Conservation (phyloP, 345 rosid genomes). For the Aquilaria malaccensis region DNA sequence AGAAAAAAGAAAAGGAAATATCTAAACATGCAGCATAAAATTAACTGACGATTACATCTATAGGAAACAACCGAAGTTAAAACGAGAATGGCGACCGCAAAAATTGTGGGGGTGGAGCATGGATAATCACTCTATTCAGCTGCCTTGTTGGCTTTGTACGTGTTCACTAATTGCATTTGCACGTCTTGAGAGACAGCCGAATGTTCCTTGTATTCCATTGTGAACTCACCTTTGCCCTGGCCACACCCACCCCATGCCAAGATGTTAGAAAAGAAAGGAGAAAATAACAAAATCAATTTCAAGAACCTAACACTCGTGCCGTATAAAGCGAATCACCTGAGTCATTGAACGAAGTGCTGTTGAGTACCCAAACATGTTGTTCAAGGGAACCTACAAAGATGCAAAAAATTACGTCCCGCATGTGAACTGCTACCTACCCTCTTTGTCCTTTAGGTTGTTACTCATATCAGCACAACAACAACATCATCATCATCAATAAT, state of each 20-base stretch:
- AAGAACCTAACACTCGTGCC: not conserved
- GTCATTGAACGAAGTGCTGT: constrained; percentile 98
- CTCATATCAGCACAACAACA: too few species aligned
- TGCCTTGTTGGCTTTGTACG: constrained; percentile 55
- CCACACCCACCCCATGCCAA: too few species aligned
- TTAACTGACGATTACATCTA: too few species aligned
- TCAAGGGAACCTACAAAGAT: constrained; percentile 74
- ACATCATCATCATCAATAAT: too few species aligned
- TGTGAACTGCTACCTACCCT: too few species aligned
- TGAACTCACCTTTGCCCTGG: constrained; percentile 97
- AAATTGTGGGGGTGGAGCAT: too few species aligned
- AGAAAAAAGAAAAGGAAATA: too few species aligned
- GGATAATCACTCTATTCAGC: constrained; percentile 25
- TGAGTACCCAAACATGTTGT: constrained; percentile 98
- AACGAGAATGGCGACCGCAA: too few species aligned
- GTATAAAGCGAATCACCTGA: constrained; percentile 34
- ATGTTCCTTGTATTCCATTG: constrained; percentile 99
- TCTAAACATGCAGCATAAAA: too few species aligned
- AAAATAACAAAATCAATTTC: not conserved
- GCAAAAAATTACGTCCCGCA: too few species aligned
- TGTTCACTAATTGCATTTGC: constrained; percentile 71
- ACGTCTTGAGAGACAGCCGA: constrained; percentile 78
- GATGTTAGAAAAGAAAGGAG: not conserved
- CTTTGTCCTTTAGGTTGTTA: too few species aligned
- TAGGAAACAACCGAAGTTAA: too few species aligned